Conservation (phyloP, 345 rosid genomes). For the Raphanus sativus region DNA sequence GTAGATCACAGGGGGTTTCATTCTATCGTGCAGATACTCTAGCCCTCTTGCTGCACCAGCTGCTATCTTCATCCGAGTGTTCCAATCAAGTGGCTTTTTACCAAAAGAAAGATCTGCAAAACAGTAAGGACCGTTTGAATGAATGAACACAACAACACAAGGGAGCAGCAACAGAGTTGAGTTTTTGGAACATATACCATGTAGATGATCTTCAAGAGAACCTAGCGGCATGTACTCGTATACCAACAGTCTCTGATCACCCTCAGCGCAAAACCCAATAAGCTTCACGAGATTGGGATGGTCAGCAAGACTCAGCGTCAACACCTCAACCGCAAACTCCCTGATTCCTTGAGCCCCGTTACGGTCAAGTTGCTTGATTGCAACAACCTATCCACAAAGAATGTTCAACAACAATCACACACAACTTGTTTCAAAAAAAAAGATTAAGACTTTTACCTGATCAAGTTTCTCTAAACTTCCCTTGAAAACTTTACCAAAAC, state of each 20-base stretch:
- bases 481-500: constrained; percentile 86
- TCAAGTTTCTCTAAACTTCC: constrained; percentile 52
- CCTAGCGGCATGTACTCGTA: constrained; percentile 88
- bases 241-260: constrained; percentile 80
- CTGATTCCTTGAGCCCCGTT: constrained; percentile 81
- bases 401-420: neutral
- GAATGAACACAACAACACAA: neutral
- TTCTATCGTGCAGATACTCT: constrained; percentile 77
- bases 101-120: constrained; percentile 51
- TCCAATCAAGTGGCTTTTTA: constrained; percentile 71
- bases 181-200: constrained; percentile 48
- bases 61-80: constrained; percentile 78
- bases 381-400: constrained; percentile 56
- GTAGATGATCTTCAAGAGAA: constrained; percentile 77
- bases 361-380: constrained; percentile 87
- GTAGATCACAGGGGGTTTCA: constrained; percentile 79
- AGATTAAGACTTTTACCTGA: constrained; percentile 46
- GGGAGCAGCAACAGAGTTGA: neutral
- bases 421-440: neutral
- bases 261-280: constrained; percentile 88
- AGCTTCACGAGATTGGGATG: constrained; percentile 86
- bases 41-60: constrained; percentile 90
- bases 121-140: constrained; percentile 8
- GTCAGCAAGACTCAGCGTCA: constrained; percentile 69
- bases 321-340: constrained; percentile 88